Percentiles rank a stretch among this genome's conserved stretches.
Evolutionary conservation across 306 rosid species (phyloP).

Genomic region (Prunus dulcis): DNA sequence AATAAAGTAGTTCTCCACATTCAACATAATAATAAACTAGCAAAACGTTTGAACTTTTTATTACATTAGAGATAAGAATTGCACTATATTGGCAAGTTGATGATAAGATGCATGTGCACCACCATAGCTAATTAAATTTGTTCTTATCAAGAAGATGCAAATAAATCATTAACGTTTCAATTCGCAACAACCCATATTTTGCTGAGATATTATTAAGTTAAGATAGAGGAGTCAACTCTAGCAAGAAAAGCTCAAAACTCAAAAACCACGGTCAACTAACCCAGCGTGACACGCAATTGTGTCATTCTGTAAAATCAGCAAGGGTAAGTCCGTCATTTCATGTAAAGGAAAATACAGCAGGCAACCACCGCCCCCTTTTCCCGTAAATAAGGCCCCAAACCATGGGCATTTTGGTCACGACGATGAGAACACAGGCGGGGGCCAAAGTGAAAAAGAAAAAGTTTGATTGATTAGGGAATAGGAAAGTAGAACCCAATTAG

Average conservation of each 20-base stretch:
- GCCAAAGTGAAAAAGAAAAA: constrained; percentile 38
- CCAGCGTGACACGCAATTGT: not conserved
- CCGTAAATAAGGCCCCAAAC: constrained; percentile 38
- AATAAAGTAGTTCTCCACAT: too few relatives aligned
- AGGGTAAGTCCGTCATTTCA: constrained; percentile 23
- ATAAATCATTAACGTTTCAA: not conserved
- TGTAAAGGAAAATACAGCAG: not conserved
- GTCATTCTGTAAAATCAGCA: not conserved
- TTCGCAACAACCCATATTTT: not conserved
- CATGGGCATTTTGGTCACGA: constrained; percentile 26
- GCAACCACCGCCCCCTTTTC: not conserved
- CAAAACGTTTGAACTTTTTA: not conserved
- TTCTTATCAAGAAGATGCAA: not conserved
- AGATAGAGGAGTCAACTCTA: not conserved
- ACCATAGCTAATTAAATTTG: not conserved
- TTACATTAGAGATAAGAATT: not conserved
- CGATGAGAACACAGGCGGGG: constrained; percentile 17
- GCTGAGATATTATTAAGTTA: not conserved
- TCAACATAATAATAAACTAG: too few relatives aligned
- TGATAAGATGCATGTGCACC: not conserved
- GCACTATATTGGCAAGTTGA: not conserved
- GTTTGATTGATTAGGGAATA: constrained; percentile 20
- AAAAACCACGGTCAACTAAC: not conserved
- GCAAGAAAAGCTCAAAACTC: not conserved
- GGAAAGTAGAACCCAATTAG: not conserved